Percentiles rank a stretch among this genome's conserved stretches.
phyloP scores from a whole-genome alignment of 225 moss, liverwort and hornwort genomes.

The Pseudoscleropodium purum region DNA sequence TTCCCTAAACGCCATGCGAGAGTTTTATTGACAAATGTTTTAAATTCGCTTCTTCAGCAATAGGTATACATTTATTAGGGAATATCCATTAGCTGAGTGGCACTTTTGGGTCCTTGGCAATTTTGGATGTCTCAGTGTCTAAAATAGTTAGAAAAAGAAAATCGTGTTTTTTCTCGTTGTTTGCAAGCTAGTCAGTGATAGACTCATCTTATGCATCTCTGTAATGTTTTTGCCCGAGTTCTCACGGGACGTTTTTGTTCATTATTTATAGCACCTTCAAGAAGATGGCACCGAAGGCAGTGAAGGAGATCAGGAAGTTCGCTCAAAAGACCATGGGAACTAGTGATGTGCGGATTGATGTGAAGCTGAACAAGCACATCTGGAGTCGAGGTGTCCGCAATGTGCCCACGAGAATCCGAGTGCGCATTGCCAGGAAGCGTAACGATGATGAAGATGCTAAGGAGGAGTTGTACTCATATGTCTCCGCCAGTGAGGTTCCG shows the following conservation, averaged over 20 bases:
- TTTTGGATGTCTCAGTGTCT: neutral
- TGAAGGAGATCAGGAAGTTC: constrained; percentile 21
- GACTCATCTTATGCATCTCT: neutral
- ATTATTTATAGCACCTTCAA: neutral
- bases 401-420: constrained; percentile 9
- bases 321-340: constrained; percentile 14
- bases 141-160: neutral
- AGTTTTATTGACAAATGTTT: neutral
- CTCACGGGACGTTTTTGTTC: neutral
- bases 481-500: neutral
- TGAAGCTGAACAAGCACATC: constrained; percentile 17
- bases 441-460: constrained; percentile 17
- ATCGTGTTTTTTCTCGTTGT: neutral
- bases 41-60: neutral
- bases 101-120: neutral
- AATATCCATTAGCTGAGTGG: neutral
- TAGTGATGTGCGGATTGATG: constrained; percentile 7
- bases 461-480: constrained; percentile 14
- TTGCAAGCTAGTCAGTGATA: neutral
- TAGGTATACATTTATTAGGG: neutral
- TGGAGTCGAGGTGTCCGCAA: constrained; percentile 17
- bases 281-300: constrained; percentile 15
- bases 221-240: neutral
- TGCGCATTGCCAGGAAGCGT: constrained; percentile 19
- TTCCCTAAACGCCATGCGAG: too few relatives aligned